Evolutionary conservation across 2,329 filamentous ascomycete genomes (phyloP).

Genomic region (Trichoderma sp.): DNA sequence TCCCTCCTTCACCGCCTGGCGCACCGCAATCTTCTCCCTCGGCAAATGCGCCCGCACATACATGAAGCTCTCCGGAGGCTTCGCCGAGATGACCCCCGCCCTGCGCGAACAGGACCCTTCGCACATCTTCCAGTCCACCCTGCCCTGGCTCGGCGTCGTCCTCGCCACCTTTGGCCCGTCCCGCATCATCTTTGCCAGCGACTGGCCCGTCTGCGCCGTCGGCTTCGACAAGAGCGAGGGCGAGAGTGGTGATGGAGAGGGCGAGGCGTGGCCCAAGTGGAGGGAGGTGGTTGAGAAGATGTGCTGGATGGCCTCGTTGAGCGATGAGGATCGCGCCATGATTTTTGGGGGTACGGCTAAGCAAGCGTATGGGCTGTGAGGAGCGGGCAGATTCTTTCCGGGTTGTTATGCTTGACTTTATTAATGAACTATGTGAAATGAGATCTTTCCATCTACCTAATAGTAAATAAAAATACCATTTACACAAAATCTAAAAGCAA

Average conservation of each 20-base stretch:
- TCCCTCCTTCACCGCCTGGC: slow-evolving; percentile 66
- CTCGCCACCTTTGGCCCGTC: slow-evolving; percentile 69
- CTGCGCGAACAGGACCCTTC: slow-evolving; percentile 49
- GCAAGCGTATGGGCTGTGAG: slow-evolving; percentile 63
- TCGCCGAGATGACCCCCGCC: slow-evolving; percentile 70
- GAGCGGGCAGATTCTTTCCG: neutral
- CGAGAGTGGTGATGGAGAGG: slow-evolving; percentile 19
- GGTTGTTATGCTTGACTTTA: neutral
- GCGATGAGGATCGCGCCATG: slow-evolving; percentile 58
- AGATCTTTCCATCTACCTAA: neutral
- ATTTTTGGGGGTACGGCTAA: slow-evolving; percentile 73
- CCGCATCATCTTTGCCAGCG: slow-evolving; percentile 84
- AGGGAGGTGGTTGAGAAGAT: slow-evolving; percentile 65
- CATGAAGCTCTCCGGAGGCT: slow-evolving; percentile 87
- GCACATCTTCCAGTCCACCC: slow-evolving; percentile 61
- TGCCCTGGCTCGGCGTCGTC: slow-evolving; percentile 70
- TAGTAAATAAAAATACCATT: neutral
- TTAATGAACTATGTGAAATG: neutral
- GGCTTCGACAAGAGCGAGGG: slow-evolving; percentile 22
- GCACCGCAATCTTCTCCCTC: slow-evolving; percentile 64
- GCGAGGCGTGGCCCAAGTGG: slow-evolving; percentile 74
- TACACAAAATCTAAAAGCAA: neutral
- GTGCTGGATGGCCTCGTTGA: slow-evolving; percentile 61
- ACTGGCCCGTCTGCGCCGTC: slow-evolving; percentile 89
- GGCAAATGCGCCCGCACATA: slow-evolving; percentile 65